These are phyloP conservation scores for Symbiodinium natans DNA, from an alignment of 73 alveolate species.

Conservation along the genomic window DNA sequence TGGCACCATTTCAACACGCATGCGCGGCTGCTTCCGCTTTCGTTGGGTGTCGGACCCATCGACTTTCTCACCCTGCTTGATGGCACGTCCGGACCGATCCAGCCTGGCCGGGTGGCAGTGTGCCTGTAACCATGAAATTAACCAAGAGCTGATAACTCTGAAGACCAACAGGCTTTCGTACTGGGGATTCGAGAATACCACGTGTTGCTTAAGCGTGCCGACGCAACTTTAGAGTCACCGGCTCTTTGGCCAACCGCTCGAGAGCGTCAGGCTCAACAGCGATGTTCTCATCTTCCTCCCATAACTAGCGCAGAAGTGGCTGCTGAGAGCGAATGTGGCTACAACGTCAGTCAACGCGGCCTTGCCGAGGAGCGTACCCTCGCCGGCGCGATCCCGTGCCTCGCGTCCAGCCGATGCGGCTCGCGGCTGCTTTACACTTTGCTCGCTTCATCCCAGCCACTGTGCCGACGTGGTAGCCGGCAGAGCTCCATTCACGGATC, in stretches of 20 bases:
- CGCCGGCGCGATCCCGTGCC: conserved; percentile 3
- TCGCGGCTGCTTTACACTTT: too few relatives aligned
- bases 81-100: conserved; percentile 83
- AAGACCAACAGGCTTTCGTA: too few relatives aligned
- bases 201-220: neutral
- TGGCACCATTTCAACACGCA: too few relatives aligned
- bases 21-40: too few relatives aligned
- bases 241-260: conserved; percentile 61
- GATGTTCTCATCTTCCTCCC: conserved; percentile 51
- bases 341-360: neutral
- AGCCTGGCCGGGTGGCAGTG: conserved; percentile 25
- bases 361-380: neutral
- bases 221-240: conserved; percentile 28
- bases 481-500: conserved; percentile 29
- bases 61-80: conserved; percentile 70
- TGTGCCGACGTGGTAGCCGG: neutral
- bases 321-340: too few relatives aligned
- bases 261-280: conserved; percentile 72
- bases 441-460: too few relatives aligned
- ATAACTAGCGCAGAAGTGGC: too few relatives aligned
- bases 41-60: conserved; percentile 34
- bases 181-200: too few relatives aligned
- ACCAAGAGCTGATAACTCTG: too few relatives aligned
- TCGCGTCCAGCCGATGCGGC: neutral
- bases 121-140: too few relatives aligned